Conservation (phyloP, 495 filamentous ascomycete species). For the Penicillium herquei region DNA sequence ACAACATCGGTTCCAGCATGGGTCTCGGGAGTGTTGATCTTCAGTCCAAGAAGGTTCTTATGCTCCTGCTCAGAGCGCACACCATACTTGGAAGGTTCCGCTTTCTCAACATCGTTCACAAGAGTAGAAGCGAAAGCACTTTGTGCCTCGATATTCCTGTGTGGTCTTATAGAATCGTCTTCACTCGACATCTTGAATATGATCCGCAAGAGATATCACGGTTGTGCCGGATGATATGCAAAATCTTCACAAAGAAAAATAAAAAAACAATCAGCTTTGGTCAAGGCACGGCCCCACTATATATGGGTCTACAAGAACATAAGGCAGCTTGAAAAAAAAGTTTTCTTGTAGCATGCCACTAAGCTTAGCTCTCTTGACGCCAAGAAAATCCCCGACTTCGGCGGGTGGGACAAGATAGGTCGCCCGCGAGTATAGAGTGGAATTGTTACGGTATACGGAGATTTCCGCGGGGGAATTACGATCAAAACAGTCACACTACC, state of each 20-base stretch:
- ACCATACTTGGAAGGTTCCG: constrained; percentile 7
- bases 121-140: constrained; percentile 22
- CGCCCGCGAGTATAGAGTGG: background rate
- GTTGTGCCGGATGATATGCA: background rate
- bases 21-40: constrained; percentile 4
- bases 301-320: too few species aligned
- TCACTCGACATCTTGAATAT: constrained; percentile 4
- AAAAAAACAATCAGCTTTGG: background rate
- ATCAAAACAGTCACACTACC: background rate
- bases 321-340: too few species aligned
- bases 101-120: constrained; percentile 19
- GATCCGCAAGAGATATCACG: too few species aligned
- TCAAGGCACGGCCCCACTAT: too few species aligned
- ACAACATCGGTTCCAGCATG: constrained; percentile 17
- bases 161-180: constrained; percentile 4
- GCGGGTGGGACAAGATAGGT: background rate
- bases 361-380: background rate
- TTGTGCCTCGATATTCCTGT: constrained; percentile 17
- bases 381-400: background rate
- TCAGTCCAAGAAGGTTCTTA: constrained; percentile 7
- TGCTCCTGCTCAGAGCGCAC: constrained; percentile 5
- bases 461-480: background rate
- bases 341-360: too few species aligned
- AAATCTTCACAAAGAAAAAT: background rate
- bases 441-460: background rate